These are phyloP conservation scores for Rhinocladiella mackenziei DNA, from an alignment of 2,329 filamentous ascomycete genomes.

Conservation along the genomic window DNA sequence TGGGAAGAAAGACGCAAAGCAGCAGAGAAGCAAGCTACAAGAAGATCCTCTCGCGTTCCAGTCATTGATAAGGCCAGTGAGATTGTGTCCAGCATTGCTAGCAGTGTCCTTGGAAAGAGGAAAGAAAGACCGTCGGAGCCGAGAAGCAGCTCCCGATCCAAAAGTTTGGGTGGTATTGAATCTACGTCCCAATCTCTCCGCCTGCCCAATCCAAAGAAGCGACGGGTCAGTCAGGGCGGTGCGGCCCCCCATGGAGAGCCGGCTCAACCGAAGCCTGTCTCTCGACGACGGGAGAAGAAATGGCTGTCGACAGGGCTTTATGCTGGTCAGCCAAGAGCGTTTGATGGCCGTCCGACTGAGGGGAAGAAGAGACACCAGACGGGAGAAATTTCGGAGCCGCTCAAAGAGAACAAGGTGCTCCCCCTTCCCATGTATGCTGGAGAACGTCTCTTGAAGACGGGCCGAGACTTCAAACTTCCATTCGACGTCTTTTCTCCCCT, in stretches of 20 bases:
- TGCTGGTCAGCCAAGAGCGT: constrained; percentile 65
- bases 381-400: constrained; percentile 39
- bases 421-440: constrained; percentile 77
- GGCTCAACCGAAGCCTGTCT: constrained; percentile 24
- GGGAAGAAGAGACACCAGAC: constrained; percentile 43
- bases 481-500: constrained; percentile 87
- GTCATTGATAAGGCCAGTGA: constrained; percentile 44
- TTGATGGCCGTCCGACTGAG: constrained; percentile 47
- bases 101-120: constrained; percentile 55
- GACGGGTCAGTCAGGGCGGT: constrained; percentile 36
- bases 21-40: constrained; percentile 33
- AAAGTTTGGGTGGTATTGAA: constrained; percentile 31
- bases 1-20: constrained; percentile 29
- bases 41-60: constrained; percentile 44
- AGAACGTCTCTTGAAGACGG: constrained; percentile 64
- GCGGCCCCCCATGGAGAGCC: constrained; percentile 6
- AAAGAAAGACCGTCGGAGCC: constrained; percentile 55
- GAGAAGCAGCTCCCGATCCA: constrained; percentile 54
- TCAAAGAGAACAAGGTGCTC: constrained; percentile 55
- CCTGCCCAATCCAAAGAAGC: constrained; percentile 39
- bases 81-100: constrained; percentile 46
- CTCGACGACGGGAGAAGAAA: constrained; percentile 59
- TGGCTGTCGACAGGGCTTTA: constrained; percentile 83
- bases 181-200: background rate
- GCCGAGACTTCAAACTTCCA: constrained; percentile 81